Percentiles rank a stretch among this genome's conserved stretches.
These are phyloP conservation scores for Gamsiella multidivaricata DNA, from an alignment of 192 early-diverging fungal genomes.

Conservation along the genomic window DNA sequence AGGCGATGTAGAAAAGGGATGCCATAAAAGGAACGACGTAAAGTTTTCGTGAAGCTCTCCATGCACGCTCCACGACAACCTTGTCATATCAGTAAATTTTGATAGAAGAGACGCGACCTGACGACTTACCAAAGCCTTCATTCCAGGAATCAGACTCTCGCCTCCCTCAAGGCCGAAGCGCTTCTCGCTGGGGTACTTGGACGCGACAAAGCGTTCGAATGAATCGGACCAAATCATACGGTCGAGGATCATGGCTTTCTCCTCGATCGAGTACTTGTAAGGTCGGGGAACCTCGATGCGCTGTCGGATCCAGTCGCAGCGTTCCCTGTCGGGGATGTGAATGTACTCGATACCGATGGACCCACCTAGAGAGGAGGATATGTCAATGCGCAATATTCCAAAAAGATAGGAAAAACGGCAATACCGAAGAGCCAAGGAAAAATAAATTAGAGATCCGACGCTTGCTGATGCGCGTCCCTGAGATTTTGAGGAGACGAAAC, in stretches of 20 bases:
- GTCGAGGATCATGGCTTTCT: slow-evolving; percentile 95
- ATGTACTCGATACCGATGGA: slow-evolving; percentile 98
- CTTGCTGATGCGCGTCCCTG: neutral
- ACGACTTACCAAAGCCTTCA: slow-evolving; percentile 91
- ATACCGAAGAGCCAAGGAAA: slow-evolving; percentile 1
- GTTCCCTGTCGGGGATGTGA: slow-evolving; percentile 95
- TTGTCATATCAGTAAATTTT: neutral
- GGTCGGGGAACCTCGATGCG: slow-evolving; percentile 92
- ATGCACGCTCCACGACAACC: too few species aligned
- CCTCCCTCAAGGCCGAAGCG: slow-evolving; percentile 98
- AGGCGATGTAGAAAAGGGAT: too few species aligned
- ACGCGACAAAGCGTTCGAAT: slow-evolving; percentile 96
- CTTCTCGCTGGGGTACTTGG: slow-evolving; percentile 98
- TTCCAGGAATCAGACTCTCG: slow-evolving; percentile 97
- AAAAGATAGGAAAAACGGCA: neutral
- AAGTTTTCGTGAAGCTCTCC: neutral
- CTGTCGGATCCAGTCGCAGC: slow-evolving; percentile 97
- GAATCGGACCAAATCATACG: slow-evolving; percentile 97
- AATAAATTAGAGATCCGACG: neutral
- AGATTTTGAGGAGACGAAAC: neutral
- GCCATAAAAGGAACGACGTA: neutral
- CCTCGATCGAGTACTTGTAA: slow-evolving; percentile 88
- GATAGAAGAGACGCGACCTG: too few species aligned
- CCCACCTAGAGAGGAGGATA: slow-evolving; percentile 63
- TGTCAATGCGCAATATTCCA: neutral